Evolutionary conservation across 2,329 filamentous ascomycete species (phyloP).

Genomic region (Cercospora janseana): DNA sequence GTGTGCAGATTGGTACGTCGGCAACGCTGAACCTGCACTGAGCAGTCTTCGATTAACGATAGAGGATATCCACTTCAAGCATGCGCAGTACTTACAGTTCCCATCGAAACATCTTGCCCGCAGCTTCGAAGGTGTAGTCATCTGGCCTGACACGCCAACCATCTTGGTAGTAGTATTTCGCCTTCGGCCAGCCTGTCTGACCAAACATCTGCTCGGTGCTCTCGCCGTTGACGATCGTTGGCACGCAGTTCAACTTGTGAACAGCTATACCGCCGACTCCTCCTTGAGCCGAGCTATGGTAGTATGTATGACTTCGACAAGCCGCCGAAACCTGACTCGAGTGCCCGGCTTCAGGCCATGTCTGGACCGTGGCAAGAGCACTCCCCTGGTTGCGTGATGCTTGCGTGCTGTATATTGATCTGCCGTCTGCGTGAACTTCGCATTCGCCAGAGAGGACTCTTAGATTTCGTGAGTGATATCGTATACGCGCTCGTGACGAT

Average conservation of each 20-base stretch:
- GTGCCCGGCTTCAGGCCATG: too few relatives aligned
- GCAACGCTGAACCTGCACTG: too few relatives aligned
- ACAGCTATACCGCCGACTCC: too few relatives aligned
- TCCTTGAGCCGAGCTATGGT: too few relatives aligned
- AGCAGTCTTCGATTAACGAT: too few relatives aligned
- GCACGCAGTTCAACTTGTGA: too few relatives aligned
- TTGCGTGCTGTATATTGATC: neutral
- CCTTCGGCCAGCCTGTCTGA: neutral
- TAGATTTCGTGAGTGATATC: neutral
- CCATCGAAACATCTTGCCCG: slow-evolving; percentile 1
- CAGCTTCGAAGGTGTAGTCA: neutral
- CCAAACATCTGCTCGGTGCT: neutral
- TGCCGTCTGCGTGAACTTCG: slow-evolving; percentile 3
- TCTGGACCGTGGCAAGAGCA: too few relatives aligned
- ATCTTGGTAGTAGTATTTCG: neutral
- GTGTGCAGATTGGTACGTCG: too few relatives aligned
- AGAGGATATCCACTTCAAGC: too few relatives aligned
- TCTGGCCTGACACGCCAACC: too few relatives aligned
- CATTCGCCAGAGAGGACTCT: neutral
- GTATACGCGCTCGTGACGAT: neutral
- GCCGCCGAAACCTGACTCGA: neutral
- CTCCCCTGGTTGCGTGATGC: too few relatives aligned
- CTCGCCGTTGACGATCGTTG: slow-evolving; percentile 2
- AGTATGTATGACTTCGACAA: too few relatives aligned
- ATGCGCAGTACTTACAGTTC: neutral